These are phyloP conservation scores for Discostella stelligeroides DNA, from an alignment of 108 stramenopile genomes.

Conservation along the genomic window DNA sequence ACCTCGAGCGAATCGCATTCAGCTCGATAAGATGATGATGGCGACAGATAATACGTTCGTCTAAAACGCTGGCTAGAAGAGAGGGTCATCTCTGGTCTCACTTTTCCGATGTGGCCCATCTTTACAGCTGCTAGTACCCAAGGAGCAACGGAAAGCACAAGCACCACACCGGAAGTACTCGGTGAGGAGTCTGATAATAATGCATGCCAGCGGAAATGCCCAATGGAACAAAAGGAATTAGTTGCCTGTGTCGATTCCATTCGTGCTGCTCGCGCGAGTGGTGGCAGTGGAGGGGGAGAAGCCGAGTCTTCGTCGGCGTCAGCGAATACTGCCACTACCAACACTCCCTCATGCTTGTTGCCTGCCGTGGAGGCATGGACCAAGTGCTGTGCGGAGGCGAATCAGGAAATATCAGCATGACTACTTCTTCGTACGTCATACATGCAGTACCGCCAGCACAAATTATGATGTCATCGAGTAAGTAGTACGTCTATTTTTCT, in stretches of 20 bases:
- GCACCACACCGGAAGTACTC: neutral
- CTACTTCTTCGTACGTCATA: too few species aligned
- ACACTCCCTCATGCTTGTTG: conserved; percentile 24
- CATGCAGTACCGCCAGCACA: too few species aligned
- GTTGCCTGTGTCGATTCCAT: conserved; percentile 43
- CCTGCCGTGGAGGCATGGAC: conserved; percentile 50
- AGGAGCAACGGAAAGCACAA: too few species aligned
- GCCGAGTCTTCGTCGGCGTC: neutral
- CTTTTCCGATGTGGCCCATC: too few species aligned
- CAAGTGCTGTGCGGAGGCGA: conserved; percentile 47
- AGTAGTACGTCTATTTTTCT: neutral
- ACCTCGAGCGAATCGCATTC: too few species aligned
- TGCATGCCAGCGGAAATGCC: conserved; percentile 34
- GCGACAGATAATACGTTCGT: too few species aligned
- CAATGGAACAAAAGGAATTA: conserved; percentile 17
- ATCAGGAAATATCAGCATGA: conserved; percentile 5
- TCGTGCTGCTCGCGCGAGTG: conserved; percentile 15
- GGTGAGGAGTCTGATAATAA: conserved; percentile 1
- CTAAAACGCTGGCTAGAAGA: too few species aligned
- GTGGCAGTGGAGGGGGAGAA: conserved; percentile 2
- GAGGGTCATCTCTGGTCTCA: too few species aligned
- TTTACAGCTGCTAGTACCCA: too few species aligned
- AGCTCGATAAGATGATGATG: too few species aligned
- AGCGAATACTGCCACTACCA: neutral
- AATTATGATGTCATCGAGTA: neutral